Conservation (phyloP, 2,329 filamentous ascomycete species). For the Alternaria solani region DNA sequence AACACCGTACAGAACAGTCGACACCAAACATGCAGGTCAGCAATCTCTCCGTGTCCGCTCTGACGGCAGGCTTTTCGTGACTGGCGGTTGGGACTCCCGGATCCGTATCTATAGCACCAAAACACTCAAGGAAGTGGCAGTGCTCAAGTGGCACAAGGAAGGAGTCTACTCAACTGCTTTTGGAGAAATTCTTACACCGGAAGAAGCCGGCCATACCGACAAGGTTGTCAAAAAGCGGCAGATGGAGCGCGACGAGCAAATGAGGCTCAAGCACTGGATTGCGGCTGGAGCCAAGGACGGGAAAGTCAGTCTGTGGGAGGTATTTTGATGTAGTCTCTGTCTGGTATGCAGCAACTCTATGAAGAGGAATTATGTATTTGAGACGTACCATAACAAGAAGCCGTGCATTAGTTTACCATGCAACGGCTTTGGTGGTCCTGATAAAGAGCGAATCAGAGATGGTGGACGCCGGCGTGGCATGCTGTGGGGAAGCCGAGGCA, state of each 20-base stretch:
- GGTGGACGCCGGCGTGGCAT: constrained; percentile 19
- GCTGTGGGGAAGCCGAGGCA: constrained; percentile 30
- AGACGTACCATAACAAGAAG: background rate
- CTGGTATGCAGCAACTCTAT: background rate
- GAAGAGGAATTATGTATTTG: background rate
- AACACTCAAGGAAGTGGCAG: constrained; percentile 85
- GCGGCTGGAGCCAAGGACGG: constrained; percentile 93
- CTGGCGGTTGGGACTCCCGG: constrained; percentile 89
- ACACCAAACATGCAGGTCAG: constrained; percentile 91
- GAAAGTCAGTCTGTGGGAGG: constrained; percentile 93
- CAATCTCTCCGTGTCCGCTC: constrained; percentile 79
- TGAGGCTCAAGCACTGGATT: constrained; percentile 82
- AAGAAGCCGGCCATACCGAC: constrained; percentile 3
- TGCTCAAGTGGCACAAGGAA: constrained; percentile 92
- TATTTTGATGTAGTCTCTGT: constrained; percentile 64
- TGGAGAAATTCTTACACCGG: constrained; percentile 53
- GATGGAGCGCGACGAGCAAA: constrained; percentile 58
- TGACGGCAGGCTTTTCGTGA: constrained; percentile 85
- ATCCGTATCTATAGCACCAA: constrained; percentile 82
- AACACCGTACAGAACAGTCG: constrained; percentile 65
- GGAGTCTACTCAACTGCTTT: constrained; percentile 87
- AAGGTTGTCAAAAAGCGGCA: background rate
- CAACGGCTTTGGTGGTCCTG: background rate
- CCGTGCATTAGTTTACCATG: background rate
- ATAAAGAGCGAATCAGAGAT: constrained; percentile 14